A percentile compares a stretch with the other conserved stretches of the same genome.
These are phyloP conservation scores for Irpex lacteus DNA, from an alignment of 1,284 basidiomycete species.

Conservation along the genomic window DNA sequence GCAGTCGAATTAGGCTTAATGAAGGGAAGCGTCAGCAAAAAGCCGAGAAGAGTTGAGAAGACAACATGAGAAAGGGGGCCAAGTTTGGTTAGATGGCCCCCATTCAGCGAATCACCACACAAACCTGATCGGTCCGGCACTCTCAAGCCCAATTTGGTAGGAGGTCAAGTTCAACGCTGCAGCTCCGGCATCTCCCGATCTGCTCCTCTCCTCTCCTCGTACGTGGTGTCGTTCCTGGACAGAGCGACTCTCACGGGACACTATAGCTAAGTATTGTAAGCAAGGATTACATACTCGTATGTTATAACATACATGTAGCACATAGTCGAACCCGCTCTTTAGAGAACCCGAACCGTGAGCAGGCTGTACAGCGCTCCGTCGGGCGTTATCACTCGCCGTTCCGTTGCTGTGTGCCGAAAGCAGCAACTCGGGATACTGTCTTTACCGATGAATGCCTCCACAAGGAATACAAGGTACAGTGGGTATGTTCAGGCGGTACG, in stretches of 20 bases:
- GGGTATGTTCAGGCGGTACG: background rate
- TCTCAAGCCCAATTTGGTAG: background rate
- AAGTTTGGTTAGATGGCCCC: slow-evolving; percentile 6
- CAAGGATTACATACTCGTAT: background rate
- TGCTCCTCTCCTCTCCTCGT: background rate
- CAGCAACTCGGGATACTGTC: background rate
- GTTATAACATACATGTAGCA: background rate
- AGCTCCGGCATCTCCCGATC: background rate
- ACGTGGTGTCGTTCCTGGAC: too few relatives aligned
- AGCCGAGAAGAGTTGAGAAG: slow-evolving; percentile 3
- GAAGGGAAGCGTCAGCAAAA: background rate
- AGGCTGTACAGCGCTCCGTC: slow-evolving; percentile 7
- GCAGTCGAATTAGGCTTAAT: background rate
- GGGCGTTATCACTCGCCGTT: slow-evolving; percentile 10
- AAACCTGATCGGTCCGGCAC: background rate
- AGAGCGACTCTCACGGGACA: background rate
- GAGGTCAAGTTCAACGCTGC: background rate
- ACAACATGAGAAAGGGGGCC: background rate
- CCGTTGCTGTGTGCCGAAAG: slow-evolving; percentile 8
- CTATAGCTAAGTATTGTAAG: background rate
- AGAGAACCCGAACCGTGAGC: background rate
- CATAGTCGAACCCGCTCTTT: background rate
- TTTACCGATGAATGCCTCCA: slow-evolving; percentile 2
- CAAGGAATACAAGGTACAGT: background rate
- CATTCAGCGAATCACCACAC: slow-evolving; percentile 1